phyloP scores from a whole-genome alignment of 805 yeast species.

The Saccharomycopsis javanensis region DNA sequence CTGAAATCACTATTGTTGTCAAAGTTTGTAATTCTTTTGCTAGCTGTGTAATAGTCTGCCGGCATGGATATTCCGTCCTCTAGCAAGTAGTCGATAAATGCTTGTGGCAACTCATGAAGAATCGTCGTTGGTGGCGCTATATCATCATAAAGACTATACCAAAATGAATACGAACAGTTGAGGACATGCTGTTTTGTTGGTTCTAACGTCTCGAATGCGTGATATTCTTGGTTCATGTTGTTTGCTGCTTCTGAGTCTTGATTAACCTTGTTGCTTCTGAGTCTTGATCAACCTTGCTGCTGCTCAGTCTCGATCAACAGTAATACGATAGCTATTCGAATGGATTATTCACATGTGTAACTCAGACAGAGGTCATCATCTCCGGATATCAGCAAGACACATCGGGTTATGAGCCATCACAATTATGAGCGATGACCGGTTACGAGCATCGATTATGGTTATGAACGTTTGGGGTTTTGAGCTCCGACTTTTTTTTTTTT shows the following conservation, averaged over 20 bases:
- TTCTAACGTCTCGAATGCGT: conserved; percentile 20
- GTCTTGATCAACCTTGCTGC: too few species aligned
- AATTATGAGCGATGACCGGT: not conserved
- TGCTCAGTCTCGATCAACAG: too few species aligned
- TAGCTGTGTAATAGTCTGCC: conserved; percentile 31
- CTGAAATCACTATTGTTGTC: conserved; percentile 59
- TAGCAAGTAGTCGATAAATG: conserved; percentile 49
- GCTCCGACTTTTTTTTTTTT: not conserved
- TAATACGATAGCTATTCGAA: too few species aligned
- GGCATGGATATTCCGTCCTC: conserved; percentile 65
- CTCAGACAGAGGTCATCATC: too few species aligned
- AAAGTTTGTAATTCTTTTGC: conserved; percentile 22
- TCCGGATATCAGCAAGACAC: too few species aligned
- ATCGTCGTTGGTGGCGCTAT: conserved; percentile 43
- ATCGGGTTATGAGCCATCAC: not conserved
- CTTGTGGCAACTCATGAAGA: conserved; percentile 46
- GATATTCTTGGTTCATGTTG: conserved; percentile 10
- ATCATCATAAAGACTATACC: conserved; percentile 46
- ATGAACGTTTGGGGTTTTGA: too few species aligned
- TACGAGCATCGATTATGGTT: too few species aligned
- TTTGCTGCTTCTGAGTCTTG: too few species aligned
- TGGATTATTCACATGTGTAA: too few species aligned
- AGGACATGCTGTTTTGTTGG: conserved; percentile 35
- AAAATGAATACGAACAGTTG: conserved; percentile 45
- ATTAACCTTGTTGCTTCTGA: too few species aligned